Evolutionary conservation across 352 stramenopile species (phyloP).

Genomic region (Globisporangium sylvaticum): DNA sequence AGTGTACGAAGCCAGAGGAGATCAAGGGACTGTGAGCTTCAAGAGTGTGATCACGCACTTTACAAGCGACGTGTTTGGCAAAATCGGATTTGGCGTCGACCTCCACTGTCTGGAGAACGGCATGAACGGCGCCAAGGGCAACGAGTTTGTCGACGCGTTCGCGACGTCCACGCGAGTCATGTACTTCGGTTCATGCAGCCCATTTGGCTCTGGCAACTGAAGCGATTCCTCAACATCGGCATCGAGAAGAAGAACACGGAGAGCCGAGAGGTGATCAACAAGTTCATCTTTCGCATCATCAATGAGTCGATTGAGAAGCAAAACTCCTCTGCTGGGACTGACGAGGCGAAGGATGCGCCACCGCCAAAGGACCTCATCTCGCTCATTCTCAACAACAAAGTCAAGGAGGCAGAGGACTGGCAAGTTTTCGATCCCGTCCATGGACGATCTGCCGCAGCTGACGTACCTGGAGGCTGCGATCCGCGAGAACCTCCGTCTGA

Average conservation of each 20-base stretch:
- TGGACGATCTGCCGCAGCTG: constrained; percentile 46
- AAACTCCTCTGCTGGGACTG: too few species aligned
- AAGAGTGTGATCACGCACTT: constrained; percentile 47
- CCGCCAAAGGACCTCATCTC: constrained; percentile 29
- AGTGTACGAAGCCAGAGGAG: not conserved
- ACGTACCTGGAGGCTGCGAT: constrained; percentile 60
- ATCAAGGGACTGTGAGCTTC: not conserved
- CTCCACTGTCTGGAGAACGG: constrained; percentile 15
- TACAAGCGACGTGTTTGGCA: constrained; percentile 70
- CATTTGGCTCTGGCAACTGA: constrained; percentile 44
- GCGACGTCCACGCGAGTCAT: constrained; percentile 20
- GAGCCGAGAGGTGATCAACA: constrained; percentile 33
- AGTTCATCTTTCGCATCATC: constrained; percentile 19
- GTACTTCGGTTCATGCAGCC: constrained; percentile 37
- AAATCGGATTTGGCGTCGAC: constrained; percentile 70
- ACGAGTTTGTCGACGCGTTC: not conserved
- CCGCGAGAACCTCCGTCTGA: constrained; percentile 61
- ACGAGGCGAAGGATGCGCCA: too few species aligned
- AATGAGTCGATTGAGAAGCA: constrained; percentile 6
- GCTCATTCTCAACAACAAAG: constrained; percentile 29
- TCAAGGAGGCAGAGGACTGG: not conserved
- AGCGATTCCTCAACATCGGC: constrained; percentile 33
- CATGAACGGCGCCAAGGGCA: not conserved
- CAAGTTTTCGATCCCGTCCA: constrained; percentile 23
- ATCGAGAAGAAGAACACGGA: constrained; percentile 26